Percentiles rank a stretch among this genome's conserved stretches.
Evolutionary conservation across 352 stramenopile species (phyloP).

Genomic region (Globisporangium iwayamae): DNA sequence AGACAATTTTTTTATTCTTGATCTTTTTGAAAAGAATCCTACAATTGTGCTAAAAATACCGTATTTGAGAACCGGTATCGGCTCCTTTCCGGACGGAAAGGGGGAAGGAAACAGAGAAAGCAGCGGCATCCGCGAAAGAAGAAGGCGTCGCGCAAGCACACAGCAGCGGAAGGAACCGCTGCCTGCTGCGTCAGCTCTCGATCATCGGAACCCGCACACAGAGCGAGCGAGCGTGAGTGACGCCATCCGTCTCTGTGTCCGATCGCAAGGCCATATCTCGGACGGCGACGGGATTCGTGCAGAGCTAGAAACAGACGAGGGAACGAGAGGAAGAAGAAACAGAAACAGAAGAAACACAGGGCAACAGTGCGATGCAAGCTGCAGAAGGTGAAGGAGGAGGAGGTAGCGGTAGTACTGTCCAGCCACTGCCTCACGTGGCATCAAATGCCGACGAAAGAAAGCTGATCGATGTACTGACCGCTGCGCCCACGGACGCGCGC

Average conservation of each 20-base stretch:
- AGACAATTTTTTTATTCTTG: not conserved
- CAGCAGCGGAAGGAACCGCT: not conserved
- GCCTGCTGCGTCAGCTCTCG: not conserved
- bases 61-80: not conserved
- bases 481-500: constrained; percentile 31
- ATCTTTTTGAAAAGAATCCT: not conserved
- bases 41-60: not conserved
- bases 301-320: not conserved
- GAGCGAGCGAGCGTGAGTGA: constrained; percentile 1
- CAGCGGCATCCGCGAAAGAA: constrained; percentile 5
- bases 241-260: not conserved
- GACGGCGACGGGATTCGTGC: not conserved
- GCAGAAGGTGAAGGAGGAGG: constrained; percentile 10
- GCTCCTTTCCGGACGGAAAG: not conserved
- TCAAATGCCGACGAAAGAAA: constrained; percentile 50
- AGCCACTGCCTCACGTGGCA: not conserved
- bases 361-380: constrained; percentile 10
- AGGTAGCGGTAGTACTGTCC: not conserved
- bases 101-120: not conserved
- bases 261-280: not conserved
- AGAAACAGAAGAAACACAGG: not conserved
- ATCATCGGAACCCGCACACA: not conserved
- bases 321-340: not conserved
- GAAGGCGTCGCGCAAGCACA: not conserved
- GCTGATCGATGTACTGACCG: constrained; percentile 61